Percentiles rank a stretch among this genome's conserved stretches.
Evolutionary conservation across 177 flowering plant genomes (phyloP).

Genomic region (Vitis hybrid): DNA sequence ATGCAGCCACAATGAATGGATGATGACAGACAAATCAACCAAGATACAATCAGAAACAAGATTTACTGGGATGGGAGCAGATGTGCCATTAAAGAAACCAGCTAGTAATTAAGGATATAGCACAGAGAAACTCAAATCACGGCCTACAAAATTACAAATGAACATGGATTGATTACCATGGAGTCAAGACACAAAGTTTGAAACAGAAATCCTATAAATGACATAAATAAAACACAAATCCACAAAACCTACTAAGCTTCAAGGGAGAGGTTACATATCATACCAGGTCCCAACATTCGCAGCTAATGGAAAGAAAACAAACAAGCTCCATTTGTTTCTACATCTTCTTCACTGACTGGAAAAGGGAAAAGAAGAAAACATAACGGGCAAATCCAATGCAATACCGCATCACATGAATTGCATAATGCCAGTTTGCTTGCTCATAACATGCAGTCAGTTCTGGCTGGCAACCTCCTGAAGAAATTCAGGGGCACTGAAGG

Average conservation of each 20-base stretch:
- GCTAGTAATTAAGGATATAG: conserved; percentile 10
- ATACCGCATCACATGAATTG: background rate
- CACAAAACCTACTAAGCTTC: conserved; percentile 22
- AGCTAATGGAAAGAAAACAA: conserved; percentile 9
- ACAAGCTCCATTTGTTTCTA: conserved; percentile 10
- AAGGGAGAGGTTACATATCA: conserved; percentile 21
- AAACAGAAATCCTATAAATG: conserved; percentile 12
- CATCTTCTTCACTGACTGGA: conserved; percentile 4
- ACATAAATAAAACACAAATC: conserved; percentile 12
- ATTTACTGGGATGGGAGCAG: background rate
- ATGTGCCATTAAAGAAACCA: background rate
- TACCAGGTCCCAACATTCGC: conserved; percentile 16
- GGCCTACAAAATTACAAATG: conserved; percentile 17
- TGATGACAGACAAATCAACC: too few species aligned
- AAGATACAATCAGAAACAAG: too few species aligned
- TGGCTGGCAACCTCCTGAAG: conserved; percentile 74
- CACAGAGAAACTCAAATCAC: conserved; percentile 8
- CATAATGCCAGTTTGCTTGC: conserved; percentile 5
- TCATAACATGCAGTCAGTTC: conserved; percentile 77
- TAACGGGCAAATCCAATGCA: background rate
- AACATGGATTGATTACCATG: conserved; percentile 14
- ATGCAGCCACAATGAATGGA: too few species aligned
- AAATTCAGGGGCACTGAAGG: conserved; percentile 74
- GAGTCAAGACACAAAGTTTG: conserved; percentile 8
- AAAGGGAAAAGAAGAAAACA: background rate